A percentile compares a stretch with the other conserved stretches of the same genome.
Conservation (phyloP, 1,284 basidiomycete species). For the Trametes sp. region DNA sequence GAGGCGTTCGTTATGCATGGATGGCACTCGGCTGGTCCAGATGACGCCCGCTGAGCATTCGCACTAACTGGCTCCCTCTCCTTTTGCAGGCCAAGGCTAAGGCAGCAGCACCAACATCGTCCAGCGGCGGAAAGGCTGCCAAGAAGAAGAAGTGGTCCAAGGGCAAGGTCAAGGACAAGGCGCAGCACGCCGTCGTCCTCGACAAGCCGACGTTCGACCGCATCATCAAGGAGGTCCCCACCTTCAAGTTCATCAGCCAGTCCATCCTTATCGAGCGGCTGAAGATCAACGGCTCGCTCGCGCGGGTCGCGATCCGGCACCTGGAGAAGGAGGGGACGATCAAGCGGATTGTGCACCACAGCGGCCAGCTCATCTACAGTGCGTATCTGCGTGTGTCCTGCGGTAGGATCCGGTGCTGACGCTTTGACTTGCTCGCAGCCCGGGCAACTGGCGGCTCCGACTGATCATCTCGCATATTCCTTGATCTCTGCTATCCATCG, state of each 20-base stretch:
- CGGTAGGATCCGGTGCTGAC: background rate
- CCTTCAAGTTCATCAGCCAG: slow-evolving; percentile 99
- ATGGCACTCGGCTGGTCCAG: slow-evolving; percentile 22
- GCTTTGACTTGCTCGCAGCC: slow-evolving; percentile 46
- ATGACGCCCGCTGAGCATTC: slow-evolving; percentile 32
- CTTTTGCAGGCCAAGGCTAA: slow-evolving; percentile 77
- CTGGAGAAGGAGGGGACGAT: slow-evolving; percentile 96
- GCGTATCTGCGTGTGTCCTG: slow-evolving; percentile 44
- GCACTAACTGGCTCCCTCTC: slow-evolving; percentile 10
- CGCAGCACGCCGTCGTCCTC: slow-evolving; percentile 91
- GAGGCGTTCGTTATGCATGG: slow-evolving; percentile 34
- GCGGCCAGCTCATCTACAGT: slow-evolving; percentile 95
- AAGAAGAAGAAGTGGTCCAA: slow-evolving; percentile 99
- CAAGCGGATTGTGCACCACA: slow-evolving; percentile 97
- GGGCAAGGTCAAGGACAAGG: slow-evolving; percentile 99
- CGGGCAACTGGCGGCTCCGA: slow-evolving; percentile 70
- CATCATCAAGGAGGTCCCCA: slow-evolving; percentile 99
- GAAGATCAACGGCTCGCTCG: slow-evolving; percentile 96
- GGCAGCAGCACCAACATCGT: slow-evolving; percentile 70
- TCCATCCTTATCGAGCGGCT: slow-evolving; percentile 97
- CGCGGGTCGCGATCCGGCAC: slow-evolving; percentile 92
- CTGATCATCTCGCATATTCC: slow-evolving; percentile 48
- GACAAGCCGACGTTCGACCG: slow-evolving; percentile 94
- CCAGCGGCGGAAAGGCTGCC: slow-evolving; percentile 80
- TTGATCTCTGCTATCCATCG: slow-evolving; percentile 39